Evolutionary conservation across 1,284 basidiomycete species (phyloP).

Genomic region (Coniophora puteana): DNA sequence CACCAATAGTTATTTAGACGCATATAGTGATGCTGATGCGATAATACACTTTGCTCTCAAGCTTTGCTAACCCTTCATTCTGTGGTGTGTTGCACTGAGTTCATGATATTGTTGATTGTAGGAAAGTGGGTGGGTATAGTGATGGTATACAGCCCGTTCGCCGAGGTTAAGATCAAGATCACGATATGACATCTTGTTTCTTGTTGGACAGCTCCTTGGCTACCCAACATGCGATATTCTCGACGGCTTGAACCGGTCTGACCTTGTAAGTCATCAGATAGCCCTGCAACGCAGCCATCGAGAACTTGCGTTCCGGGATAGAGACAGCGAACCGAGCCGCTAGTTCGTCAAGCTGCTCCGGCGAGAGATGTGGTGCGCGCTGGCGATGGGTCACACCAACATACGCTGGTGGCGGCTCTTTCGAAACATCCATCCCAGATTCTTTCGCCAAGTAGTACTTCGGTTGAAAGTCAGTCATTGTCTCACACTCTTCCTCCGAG

Average conservation of each 20-base stretch:
- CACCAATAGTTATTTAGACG: no score
- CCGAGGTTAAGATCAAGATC: no score
- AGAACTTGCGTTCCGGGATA: slow-evolving; percentile 63
- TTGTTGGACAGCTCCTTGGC: slow-evolving; percentile 38
- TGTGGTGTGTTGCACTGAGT: no score
- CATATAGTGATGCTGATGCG: no score
- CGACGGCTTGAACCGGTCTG: slow-evolving; percentile 53
- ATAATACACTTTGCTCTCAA: no score
- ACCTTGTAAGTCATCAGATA: slow-evolving; percentile 72
- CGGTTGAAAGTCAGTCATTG: not conserved
- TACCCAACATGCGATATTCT: slow-evolving; percentile 44
- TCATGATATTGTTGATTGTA: no score
- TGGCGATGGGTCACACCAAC: slow-evolving; percentile 29
- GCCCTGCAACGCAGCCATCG: slow-evolving; percentile 74
- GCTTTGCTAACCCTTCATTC: no score
- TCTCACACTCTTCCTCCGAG: no score
- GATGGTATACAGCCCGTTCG: no score
- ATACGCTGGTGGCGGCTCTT: slow-evolving; percentile 21
- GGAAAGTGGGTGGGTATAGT: no score
- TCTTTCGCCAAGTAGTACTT: slow-evolving; percentile 14
- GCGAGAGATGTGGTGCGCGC: slow-evolving; percentile 31
- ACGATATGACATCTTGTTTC: no score
- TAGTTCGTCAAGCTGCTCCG: slow-evolving; percentile 34
- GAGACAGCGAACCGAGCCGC: slow-evolving; percentile 53
- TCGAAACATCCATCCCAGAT: no score